These are phyloP conservation scores for Psophocarpus tetragonolobus DNA, from an alignment of 306 rosid genomes.

Conservation along the genomic window DNA sequence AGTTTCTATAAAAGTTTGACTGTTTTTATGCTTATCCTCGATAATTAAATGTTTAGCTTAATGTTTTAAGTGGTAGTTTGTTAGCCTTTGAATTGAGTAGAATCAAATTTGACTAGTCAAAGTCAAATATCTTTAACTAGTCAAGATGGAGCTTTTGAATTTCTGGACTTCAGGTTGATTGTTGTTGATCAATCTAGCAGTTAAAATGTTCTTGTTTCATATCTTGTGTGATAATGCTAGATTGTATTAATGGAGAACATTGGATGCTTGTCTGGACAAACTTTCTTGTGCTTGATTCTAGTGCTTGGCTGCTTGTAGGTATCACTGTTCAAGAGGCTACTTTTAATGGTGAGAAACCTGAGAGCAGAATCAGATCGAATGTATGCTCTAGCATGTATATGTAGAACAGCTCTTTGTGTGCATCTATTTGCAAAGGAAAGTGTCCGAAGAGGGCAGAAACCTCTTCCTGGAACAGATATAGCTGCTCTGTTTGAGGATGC, in stretches of 20 bases:
- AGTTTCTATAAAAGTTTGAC: background rate
- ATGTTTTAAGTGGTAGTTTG: background rate
- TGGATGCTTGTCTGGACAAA: constrained; percentile 23
- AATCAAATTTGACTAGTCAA: background rate
- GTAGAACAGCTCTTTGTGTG: constrained; percentile 98
- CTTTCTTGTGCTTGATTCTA: background rate
- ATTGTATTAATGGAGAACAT: background rate
- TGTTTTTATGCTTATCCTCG: background rate
- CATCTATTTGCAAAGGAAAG: constrained; percentile 99
- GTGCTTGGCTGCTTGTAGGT: constrained; percentile 55
- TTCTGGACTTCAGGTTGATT: background rate
- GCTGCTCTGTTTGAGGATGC: constrained; percentile 96
- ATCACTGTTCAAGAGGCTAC: constrained; percentile 92
- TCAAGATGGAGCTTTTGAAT: background rate
- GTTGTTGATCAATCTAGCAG: background rate
- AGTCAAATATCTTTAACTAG: background rate
- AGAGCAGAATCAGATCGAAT: constrained; percentile 99
- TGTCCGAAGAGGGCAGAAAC: constrained; percentile 98
- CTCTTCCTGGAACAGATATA: constrained; percentile 97
- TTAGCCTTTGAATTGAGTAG: background rate
- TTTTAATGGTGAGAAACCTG: constrained; percentile 92
- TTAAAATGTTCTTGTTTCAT: background rate
- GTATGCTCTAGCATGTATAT: constrained; percentile 96
- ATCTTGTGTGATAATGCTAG: constrained; percentile 13
- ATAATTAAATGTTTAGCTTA: too few relatives aligned